Evolutionary conservation across 768 basidiomycete species (phyloP).

Genomic region (Leucosporidium yakuticum): DNA sequence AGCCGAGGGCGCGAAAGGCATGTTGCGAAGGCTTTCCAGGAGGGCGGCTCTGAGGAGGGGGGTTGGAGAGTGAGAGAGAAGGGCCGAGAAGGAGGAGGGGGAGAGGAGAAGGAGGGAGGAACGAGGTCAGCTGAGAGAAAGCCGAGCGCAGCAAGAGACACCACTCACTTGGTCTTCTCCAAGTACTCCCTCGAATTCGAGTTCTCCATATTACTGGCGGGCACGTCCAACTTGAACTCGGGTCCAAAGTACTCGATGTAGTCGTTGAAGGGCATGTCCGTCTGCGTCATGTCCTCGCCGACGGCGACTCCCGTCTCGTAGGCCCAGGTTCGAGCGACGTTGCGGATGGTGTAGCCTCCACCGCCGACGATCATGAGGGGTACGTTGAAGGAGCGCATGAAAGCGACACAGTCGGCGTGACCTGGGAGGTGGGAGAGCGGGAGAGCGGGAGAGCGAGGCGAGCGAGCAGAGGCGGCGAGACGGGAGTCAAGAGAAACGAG

Average conservation of each 20-base stretch:
- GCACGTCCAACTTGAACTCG: slow-evolving; percentile 83
- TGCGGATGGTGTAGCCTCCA: slow-evolving; percentile 95
- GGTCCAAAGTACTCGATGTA: slow-evolving; percentile 99
- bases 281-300: slow-evolving; percentile 72
- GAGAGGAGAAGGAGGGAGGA: background rate
- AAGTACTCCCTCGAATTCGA: slow-evolving; percentile 76
- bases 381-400: slow-evolving; percentile 70
- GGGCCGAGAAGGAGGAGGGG: background rate
- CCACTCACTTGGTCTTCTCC: slow-evolving; percentile 65
- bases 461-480: background rate
- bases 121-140: slow-evolving; percentile 39
- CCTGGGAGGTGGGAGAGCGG: slow-evolving; percentile 46
- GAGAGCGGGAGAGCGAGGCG: background rate
- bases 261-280: slow-evolving; percentile 67
- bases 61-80: background rate
- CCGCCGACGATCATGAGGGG: slow-evolving; percentile 90
- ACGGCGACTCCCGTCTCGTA: slow-evolving; percentile 94
- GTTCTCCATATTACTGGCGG: slow-evolving; percentile 90
- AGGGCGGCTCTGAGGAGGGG: slow-evolving; percentile 48
- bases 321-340: slow-evolving; percentile 89
- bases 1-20: slow-evolving; percentile 74
- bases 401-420: slow-evolving; percentile 85
- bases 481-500: background rate
- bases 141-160: background rate
- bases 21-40: slow-evolving; percentile 54